Evolutionary conservation across 495 filamentous ascomycete species (phyloP).

Genomic region (Schizothecium vesticola): DNA sequence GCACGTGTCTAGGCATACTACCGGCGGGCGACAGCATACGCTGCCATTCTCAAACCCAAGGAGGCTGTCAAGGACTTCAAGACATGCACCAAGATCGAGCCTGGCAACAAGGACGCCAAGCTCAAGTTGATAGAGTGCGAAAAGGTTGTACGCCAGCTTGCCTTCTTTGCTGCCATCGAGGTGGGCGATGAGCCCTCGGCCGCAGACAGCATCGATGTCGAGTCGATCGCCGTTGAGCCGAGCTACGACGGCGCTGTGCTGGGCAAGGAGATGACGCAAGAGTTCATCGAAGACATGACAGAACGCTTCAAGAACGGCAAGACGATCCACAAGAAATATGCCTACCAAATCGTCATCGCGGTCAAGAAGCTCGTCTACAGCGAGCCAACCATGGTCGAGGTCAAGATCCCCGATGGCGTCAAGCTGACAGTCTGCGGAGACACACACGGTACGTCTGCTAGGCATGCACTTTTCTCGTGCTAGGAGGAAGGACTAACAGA

Average conservation of each 20-base stretch:
- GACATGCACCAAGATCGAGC: conserved; percentile 79
- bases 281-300: conserved; percentile 97
- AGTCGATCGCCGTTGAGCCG: conserved; percentile 73
- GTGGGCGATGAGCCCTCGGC: conserved; percentile 86
- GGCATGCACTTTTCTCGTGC: background rate
- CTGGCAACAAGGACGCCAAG: conserved; percentile 82
- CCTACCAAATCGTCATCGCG: conserved; percentile 87
- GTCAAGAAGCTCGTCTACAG: conserved; percentile 84
- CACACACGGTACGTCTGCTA: conserved; percentile 67
- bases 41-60: conserved; percentile 78
- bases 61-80: conserved; percentile 92
- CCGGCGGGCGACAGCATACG: conserved; percentile 83
- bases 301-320: conserved; percentile 93
- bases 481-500: conserved; percentile 14
- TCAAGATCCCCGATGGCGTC: conserved; percentile 69
- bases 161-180: conserved; percentile 94
- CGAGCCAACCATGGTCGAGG: conserved; percentile 96
- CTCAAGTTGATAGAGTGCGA: conserved; percentile 86
- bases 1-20: conserved; percentile 71
- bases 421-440: conserved; percentile 94
- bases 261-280: conserved; percentile 81
- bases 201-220: conserved; percentile 83
- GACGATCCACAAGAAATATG: conserved; percentile 92
- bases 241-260: conserved; percentile 80
- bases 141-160: conserved; percentile 81